phyloP scores from a whole-genome alignment of 2,329 filamentous ascomycete genomes.

The Trichoderma sp. region DNA sequence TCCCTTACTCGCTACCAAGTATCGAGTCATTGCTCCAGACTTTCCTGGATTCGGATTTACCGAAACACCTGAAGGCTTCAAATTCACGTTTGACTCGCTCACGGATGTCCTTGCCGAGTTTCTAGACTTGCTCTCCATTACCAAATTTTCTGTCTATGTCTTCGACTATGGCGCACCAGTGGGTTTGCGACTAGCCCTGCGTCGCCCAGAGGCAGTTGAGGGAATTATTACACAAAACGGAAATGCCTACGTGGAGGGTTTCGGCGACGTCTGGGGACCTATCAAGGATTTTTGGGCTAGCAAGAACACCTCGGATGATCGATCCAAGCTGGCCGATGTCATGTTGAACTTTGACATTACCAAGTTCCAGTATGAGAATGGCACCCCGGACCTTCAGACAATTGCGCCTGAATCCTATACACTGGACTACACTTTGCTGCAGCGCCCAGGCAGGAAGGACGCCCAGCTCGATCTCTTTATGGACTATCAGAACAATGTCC shows the following conservation, averaged over 20 bases:
- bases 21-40: conserved; percentile 11
- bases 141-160: background rate
- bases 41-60: conserved; percentile 12
- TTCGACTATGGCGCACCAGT: conserved; percentile 12
- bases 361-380: conserved; percentile 15
- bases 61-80: conserved; percentile 6
- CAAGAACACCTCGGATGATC: conserved; percentile 1
- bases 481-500: conserved; percentile 5
- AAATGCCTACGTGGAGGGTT: conserved; percentile 10
- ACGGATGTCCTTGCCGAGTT: background rate
- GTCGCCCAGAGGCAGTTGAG: background rate
- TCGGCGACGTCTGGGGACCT: conserved; percentile 9
- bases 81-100: conserved; percentile 4
- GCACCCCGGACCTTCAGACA: background rate
- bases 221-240: conserved; percentile 12
- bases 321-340: background rate
- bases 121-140: background rate
- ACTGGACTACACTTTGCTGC: conserved; percentile 2
- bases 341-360: conserved; percentile 14
- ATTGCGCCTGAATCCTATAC: conserved; percentile 8
- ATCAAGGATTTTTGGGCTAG: conserved; percentile 14
- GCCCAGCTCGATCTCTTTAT: conserved; percentile 11
- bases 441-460: conserved; percentile 8
- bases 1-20: conserved; percentile 1
- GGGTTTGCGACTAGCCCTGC: conserved; percentile 2